These are phyloP conservation scores for Purpureocillium lavendulum DNA, from an alignment of 2,329 filamentous ascomycete genomes.

Conservation along the genomic window DNA sequence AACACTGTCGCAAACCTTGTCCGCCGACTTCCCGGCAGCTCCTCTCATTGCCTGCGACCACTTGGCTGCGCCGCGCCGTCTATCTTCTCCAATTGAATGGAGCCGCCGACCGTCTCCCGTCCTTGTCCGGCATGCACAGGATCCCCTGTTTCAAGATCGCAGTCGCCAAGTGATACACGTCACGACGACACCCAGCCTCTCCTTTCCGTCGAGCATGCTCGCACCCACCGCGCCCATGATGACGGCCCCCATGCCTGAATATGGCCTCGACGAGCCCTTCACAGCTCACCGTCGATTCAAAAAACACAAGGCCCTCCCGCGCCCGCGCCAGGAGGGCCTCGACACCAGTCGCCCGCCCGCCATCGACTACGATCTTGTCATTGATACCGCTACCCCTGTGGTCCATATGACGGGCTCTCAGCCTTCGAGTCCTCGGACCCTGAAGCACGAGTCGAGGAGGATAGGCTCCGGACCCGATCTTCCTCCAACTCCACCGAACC, in stretches of 20 bases:
- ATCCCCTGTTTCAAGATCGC: conserved; percentile 10
- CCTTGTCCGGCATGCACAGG: conserved; percentile 12
- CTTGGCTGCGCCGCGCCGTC: too few relatives aligned
- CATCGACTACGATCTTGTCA: conserved; percentile 14
- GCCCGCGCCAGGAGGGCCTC: conserved; percentile 17
- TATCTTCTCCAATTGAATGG: conserved; percentile 11
- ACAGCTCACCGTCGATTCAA: conserved; percentile 31
- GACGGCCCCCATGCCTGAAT: conserved; percentile 20
- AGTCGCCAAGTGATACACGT: conserved; percentile 7
- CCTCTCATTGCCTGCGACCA: neutral
- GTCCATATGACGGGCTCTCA: conserved; percentile 19
- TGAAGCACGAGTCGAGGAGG: conserved; percentile 32
- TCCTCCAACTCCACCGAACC: conserved; percentile 55
- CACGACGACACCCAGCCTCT: conserved; percentile 3
- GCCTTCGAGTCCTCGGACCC: conserved; percentile 27
- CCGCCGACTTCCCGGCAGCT: neutral
- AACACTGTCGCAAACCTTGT: too few relatives aligned
- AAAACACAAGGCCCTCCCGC: conserved; percentile 36
- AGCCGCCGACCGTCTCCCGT: conserved; percentile 4
- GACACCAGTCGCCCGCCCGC: conserved; percentile 15
- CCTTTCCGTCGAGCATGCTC: conserved; percentile 14
- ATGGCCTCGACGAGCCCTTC: conserved; percentile 16
- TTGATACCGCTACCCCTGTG: conserved; percentile 19
- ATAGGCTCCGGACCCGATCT: conserved; percentile 38
- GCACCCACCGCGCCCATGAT: conserved; percentile 22